A percentile compares a stretch with the other conserved stretches of the same genome.
Evolutionary conservation across 2,329 filamentous ascomycete species (phyloP).

Genomic region (Ophiocordyceps camponoti-rufipedis): DNA sequence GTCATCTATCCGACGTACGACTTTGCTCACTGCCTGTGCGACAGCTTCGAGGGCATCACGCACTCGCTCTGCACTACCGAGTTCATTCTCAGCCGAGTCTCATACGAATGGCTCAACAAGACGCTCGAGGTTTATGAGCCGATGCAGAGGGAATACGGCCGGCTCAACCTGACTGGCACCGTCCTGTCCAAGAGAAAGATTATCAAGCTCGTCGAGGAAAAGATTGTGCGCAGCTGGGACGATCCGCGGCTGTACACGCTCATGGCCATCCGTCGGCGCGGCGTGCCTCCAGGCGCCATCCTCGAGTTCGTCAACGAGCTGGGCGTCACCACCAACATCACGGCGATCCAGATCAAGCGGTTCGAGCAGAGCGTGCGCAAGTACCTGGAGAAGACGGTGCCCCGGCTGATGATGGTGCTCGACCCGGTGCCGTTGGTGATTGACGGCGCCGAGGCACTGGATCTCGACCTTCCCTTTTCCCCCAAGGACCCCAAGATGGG

Average conservation of each 20-base stretch:
- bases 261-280: conserved; percentile 65
- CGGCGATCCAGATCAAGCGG: conserved; percentile 61
- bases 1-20: conserved; percentile 93
- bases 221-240: conserved; percentile 75
- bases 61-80: conserved; percentile 90
- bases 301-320: conserved; percentile 82
- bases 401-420: conserved; percentile 74
- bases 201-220: conserved; percentile 56
- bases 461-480: conserved; percentile 61
- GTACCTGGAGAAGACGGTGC: conserved; percentile 76
- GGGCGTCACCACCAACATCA: conserved; percentile 68
- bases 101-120: conserved; percentile 82
- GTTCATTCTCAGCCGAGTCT: conserved; percentile 67
- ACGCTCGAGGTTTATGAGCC: conserved; percentile 69
- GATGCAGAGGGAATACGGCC: conserved; percentile 74
- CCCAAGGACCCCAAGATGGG: conserved; percentile 59
- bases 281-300: conserved; percentile 75
- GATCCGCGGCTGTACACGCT: conserved; percentile 82
- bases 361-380: conserved; percentile 74
- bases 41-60: conserved; percentile 82
- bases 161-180: conserved; percentile 57
- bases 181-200: conserved; percentile 79
- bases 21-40: conserved; percentile 77
- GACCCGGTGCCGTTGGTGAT: conserved; percentile 73
- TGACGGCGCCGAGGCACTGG: conserved; percentile 46